phyloP scores from a whole-genome alignment of 2,329 filamentous ascomycete genomes.

The Aspergillus japonicus region DNA sequence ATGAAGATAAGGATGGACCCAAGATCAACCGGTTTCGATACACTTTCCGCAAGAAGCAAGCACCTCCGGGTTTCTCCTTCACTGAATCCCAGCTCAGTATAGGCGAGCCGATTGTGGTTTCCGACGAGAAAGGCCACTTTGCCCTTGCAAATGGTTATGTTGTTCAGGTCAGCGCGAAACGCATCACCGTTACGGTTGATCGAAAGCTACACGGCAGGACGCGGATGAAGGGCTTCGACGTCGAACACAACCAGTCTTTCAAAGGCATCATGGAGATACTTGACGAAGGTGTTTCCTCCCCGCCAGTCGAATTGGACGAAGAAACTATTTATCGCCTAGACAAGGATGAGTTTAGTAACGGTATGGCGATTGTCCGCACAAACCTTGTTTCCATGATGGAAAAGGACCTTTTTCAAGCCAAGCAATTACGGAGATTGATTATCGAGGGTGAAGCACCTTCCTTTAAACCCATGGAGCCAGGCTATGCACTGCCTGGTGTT shows the following conservation, averaged over 20 bases:
- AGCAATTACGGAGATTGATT: constrained; percentile 73
- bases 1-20: constrained; percentile 65
- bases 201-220: constrained; percentile 83
- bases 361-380: constrained; percentile 91
- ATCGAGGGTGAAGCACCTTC: constrained; percentile 71
- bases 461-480: constrained; percentile 67
- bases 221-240: constrained; percentile 72
- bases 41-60: constrained; percentile 71
- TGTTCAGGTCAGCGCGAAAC: constrained; percentile 68
- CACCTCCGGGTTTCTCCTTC: constrained; percentile 70
- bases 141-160: constrained; percentile 91
- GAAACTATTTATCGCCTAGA: constrained; percentile 76
- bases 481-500: constrained; percentile 58
- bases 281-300: constrained; percentile 47
- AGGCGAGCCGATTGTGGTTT: constrained; percentile 93
- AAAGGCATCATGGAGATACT: constrained; percentile 85
- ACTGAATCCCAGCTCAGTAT: constrained; percentile 82
- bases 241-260: constrained; percentile 77
- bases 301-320: constrained; percentile 45
- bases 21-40: constrained; percentile 94
- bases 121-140: constrained; percentile 92
- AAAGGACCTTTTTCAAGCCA: constrained; percentile 67
- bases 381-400: constrained; percentile 93
- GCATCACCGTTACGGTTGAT: constrained; percentile 87
- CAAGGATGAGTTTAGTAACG: constrained; percentile 97